Conservation (phyloP, 768 basidiomycete genomes). For the Tephrocybe sp. region DNA sequence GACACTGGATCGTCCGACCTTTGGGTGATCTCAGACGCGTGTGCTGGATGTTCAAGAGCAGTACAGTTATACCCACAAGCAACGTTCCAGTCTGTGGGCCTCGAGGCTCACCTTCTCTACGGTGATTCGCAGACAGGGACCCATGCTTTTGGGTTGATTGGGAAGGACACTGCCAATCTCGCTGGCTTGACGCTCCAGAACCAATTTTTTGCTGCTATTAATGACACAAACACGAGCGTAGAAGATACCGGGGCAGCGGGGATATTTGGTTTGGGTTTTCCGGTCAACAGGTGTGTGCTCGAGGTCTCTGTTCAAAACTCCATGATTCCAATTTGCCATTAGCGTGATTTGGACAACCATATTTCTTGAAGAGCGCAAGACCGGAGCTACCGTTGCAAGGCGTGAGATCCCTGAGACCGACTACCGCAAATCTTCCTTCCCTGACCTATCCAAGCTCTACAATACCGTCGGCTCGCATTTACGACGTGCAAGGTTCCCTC, state of each 20-base stretch:
- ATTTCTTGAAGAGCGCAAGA: conserved; percentile 23
- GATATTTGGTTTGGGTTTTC: conserved; percentile 77
- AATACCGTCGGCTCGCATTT: conserved; percentile 8
- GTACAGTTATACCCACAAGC: conserved; percentile 52
- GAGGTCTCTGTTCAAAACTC: neutral
- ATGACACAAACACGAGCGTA: conserved; percentile 67
- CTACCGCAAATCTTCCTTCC: conserved; percentile 27
- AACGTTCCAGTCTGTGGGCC: conserved; percentile 44
- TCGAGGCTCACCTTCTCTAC: conserved; percentile 54
- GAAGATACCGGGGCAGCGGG: conserved; percentile 56
- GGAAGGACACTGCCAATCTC: conserved; percentile 54
- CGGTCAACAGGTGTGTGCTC: conserved; percentile 56
- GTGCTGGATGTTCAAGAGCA: conserved; percentile 35
- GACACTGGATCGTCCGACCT: conserved; percentile 81
- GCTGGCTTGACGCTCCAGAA: conserved; percentile 48
- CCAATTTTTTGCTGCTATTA: conserved; percentile 68
- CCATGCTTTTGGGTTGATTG: conserved; percentile 63
- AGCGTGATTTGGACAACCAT: conserved; percentile 49
- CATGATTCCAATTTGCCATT: neutral
- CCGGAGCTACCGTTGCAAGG: neutral
- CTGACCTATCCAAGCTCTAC: conserved; percentile 23
- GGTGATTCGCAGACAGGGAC: conserved; percentile 76
- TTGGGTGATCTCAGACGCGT: conserved; percentile 68
- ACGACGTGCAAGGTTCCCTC: conserved; percentile 7
- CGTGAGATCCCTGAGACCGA: conserved; percentile 12